Base-by-base conservation (phyloP, 2,329 filamentous ascomycete genomes). In the Penicillium sp. region DNA sequence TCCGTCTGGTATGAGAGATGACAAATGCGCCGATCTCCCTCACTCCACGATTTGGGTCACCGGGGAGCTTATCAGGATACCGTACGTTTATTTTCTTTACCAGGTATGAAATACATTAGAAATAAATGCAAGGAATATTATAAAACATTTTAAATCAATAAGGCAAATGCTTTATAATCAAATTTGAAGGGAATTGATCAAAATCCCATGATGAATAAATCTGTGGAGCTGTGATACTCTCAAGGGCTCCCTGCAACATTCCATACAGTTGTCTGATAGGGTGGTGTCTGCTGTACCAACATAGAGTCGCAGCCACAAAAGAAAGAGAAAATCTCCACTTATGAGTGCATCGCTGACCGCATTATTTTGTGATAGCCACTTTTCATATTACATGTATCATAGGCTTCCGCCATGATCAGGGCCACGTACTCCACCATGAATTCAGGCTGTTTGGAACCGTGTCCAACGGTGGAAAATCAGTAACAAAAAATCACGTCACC, bases 21-120 rank as follows among this genome's bases (percentile, higher is more conserved):
- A 72, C 68, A 72, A 73, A 72, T 69, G 54, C 54, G 70, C 68
- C 65, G 69, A 72, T 71, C 52, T 43, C 42, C 42, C 69, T 53
- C 66, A 63, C 70, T 62, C 68, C 68, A 71, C 65, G 67, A 64
- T 65, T 67, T 63, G 57, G 64, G 65, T 70, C 67, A 70, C 67
- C 68, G 69, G 61, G 50, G 61, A 56, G 52, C 57, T 62, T 55
- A 62, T 62, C 55, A 48, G 56, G 52, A 19, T 24, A 43, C 50
- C 39, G 22, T 60, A 60, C 47, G 11, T 39, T 47, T 54, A 54
- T 35, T 42, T 51, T 50, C 33, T 27, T 46, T 42, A 42, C 39
- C 19, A 42, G 19, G n/a, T 42, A 42, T 22, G n/a, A 42, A 42
- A 42, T 14, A 42, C 10, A 19, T 9, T 9, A 21, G 39, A 22